These are phyloP conservation scores for Linum usitatissimum DNA, from an alignment of 345 rosid genomes.

Conservation along the genomic window DNA sequence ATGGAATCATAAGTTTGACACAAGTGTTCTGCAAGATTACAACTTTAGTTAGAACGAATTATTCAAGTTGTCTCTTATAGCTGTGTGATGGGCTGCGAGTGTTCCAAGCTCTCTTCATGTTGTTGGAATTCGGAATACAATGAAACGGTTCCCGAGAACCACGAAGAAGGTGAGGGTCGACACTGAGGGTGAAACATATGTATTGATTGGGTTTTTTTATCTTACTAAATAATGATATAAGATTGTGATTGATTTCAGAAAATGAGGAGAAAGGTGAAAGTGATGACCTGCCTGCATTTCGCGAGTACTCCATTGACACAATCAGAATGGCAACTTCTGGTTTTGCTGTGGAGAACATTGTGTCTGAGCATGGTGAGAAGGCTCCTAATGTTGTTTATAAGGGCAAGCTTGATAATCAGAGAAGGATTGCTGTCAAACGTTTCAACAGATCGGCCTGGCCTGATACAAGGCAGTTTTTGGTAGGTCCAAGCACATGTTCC, in stretches of 20 bases:
- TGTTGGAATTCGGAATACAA: slow-evolving; percentile 25
- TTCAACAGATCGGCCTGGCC: slow-evolving; percentile 7
- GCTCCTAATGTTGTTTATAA: slow-evolving; percentile 9
- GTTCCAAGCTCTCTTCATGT: slow-evolving; percentile 30
- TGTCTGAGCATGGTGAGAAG: slow-evolving; percentile 7
- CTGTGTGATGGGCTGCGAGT: slow-evolving; percentile 35
- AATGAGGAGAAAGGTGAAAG: slow-evolving; percentile 36
- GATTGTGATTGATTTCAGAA: slow-evolving; percentile 25
- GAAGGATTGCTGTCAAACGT: slow-evolving; percentile 7
- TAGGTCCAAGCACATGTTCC: neutral
- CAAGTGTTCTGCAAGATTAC: neutral
- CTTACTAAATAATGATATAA: neutral
- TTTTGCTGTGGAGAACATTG: slow-evolving; percentile 1
- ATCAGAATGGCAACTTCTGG: slow-evolving; percentile 2
- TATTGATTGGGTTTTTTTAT: slow-evolving; percentile 7
- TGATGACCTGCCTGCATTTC: slow-evolving; percentile 5
- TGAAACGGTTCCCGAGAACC: slow-evolving; percentile 19
- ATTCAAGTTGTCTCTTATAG: slow-evolving; percentile 5
- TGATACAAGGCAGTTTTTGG: slow-evolving; percentile 5
- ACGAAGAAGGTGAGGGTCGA: slow-evolving; percentile 23
- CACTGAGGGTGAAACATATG: neutral
- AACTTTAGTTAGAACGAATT: neutral
- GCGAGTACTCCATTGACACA: neutral
- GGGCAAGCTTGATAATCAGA: slow-evolving; percentile 3
- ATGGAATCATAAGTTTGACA: neutral